Base-by-base conservation (phyloP, 1,139 yeast genomes). In the Geotrichum bryndzae region DNA sequence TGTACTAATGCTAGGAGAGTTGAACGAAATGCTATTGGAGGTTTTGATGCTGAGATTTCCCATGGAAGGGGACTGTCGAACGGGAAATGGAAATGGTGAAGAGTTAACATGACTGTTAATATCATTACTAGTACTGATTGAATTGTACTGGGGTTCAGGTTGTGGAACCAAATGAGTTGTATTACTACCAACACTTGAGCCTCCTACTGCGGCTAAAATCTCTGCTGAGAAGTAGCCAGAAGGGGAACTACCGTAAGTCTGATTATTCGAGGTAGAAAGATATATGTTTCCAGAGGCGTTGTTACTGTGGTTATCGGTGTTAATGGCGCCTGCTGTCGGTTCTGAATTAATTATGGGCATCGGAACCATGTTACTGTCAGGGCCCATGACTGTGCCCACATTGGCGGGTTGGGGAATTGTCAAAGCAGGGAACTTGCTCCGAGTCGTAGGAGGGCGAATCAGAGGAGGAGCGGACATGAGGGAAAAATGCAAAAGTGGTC, bases 391-490 rank as follows among this genome's bases (percentile, higher is more conserved):
- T n/a, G 50, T 23, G 23, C 57, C 53, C 27, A 56, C 41, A n/a
- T 58, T 53, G 27, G 56, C 25, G 22, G 59, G 18, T 10, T 55
- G 54, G 22, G 61, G 61, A 29, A 59, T 59, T 15, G 56, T 33
- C 38, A 59, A 53, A 10, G 61, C 11, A 27, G 61, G 61, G 25
- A 59, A 59, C 51, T 56, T 59, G 59, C 54, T 53, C 46, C 56
- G 50, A 7, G 61, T 31, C 3, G 59, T 55, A 8, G 61, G 62
- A 45, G 62, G 62, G 11, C 60, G 60, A 35, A 60, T 60, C 54
- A 60, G 25, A 33, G 62, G 62, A 31, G 62, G 62, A 53, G 60
- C 60, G 4, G 62, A 60, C 62, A 60, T 60, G 29, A 54, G 10
- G 8, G 7, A 18, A 41, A 41, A 41, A 41, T 7, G n/a, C n/a